Conservation (phyloP, 2,329 filamentous ascomycete genomes). For the Cercospora sp. region DNA sequence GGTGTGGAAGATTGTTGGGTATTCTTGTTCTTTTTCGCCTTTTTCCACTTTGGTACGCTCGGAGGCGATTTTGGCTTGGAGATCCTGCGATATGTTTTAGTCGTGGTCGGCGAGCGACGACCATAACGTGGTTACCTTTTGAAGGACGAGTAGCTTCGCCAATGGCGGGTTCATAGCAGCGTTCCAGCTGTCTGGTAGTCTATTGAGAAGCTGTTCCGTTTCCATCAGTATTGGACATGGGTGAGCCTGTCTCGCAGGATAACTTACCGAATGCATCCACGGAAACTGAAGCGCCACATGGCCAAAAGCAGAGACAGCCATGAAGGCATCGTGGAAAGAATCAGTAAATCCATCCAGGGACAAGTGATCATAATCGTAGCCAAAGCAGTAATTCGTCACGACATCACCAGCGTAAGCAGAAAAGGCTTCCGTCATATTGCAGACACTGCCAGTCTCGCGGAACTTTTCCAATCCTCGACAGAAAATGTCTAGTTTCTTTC, state of each 20-base stretch:
- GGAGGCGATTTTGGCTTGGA: slow-evolving; percentile 18
- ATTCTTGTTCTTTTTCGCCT: slow-evolving; percentile 20
- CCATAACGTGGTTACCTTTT: slow-evolving; percentile 6
- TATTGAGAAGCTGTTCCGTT: slow-evolving; percentile 14
- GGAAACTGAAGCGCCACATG: slow-evolving; percentile 25
- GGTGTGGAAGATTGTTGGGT: slow-evolving; percentile 29
- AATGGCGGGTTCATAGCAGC: slow-evolving; percentile 23
- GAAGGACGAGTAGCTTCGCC: slow-evolving; percentile 18
- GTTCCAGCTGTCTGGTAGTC: slow-evolving; percentile 23
- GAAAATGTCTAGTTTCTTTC: slow-evolving; percentile 20
- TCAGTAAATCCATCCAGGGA: slow-evolving; percentile 21
- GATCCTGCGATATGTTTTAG: slow-evolving; percentile 5
- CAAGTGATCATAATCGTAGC: slow-evolving; percentile 25
- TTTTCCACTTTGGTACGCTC: slow-evolving; percentile 6
- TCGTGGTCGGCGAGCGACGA: too few species aligned
- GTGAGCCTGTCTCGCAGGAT: neutral
- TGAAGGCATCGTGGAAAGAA: slow-evolving; percentile 25
- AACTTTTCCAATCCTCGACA: slow-evolving; percentile 20
- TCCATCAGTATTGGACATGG: neutral
- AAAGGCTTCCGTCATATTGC: slow-evolving; percentile 23
- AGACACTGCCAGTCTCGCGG: slow-evolving; percentile 18
- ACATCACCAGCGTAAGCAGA: slow-evolving; percentile 25
- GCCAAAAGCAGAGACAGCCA: slow-evolving; percentile 22
- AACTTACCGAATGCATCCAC: slow-evolving; percentile 19
- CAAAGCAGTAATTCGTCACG: slow-evolving; percentile 26